Evolutionary conservation across 1,139 yeast species (phyloP).

Genomic region (Blastobotrys indianensis): DNA sequence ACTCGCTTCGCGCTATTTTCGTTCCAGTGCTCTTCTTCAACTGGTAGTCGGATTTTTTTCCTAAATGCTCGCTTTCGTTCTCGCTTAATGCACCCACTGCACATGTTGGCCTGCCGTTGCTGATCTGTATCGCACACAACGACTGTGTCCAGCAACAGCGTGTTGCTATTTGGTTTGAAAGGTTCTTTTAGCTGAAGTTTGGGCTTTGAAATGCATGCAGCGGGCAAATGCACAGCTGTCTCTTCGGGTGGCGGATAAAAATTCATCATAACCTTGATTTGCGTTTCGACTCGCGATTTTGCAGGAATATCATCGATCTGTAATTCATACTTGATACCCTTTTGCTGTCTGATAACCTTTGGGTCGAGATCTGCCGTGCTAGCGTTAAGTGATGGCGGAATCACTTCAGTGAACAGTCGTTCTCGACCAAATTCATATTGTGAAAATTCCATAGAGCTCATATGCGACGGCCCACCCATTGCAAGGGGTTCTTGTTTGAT

Average conservation of each 20-base stretch:
- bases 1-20: constrained; percentile 71
- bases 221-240: constrained; percentile 64
- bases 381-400: too few relatives aligned
- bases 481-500: neutral
- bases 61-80: constrained; percentile 82
- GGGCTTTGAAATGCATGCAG: constrained; percentile 78
- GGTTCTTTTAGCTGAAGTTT: constrained; percentile 53
- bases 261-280: constrained; percentile 62
- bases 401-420: constrained; percentile 23
- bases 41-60: constrained; percentile 59
- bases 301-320: constrained; percentile 57
- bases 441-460: too few relatives aligned
- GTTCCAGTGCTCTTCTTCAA: constrained; percentile 69
- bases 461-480: too few relatives aligned
- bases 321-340: constrained; percentile 49
- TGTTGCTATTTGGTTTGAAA: constrained; percentile 28
- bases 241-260: constrained; percentile 72
- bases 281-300: constrained; percentile 86
- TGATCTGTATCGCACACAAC: constrained; percentile 35
- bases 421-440: constrained; percentile 13
- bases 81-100: constrained; percentile 78
- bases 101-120: constrained; percentile 60
- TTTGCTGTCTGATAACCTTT: too few relatives aligned
- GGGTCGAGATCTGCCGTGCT: too few relatives aligned
- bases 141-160: constrained; percentile 30